These are phyloP conservation scores for Martensiomyces pterosporus DNA, from an alignment of 192 early-diverging fungal species.

Conservation along the genomic window DNA sequence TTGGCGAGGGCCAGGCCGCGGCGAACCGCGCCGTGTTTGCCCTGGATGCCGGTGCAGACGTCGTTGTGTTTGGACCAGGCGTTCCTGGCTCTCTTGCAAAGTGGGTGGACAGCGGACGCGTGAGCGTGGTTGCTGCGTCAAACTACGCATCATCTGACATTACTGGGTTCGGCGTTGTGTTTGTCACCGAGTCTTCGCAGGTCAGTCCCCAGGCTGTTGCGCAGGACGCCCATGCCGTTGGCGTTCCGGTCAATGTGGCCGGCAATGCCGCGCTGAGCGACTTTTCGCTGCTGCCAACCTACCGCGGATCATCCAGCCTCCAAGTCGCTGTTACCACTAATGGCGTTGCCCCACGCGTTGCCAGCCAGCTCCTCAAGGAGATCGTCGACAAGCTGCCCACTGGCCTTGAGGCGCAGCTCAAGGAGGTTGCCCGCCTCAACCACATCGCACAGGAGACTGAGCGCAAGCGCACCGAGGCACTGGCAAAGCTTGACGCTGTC, in stretches of 20 bases:
- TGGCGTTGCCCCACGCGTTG: conserved; percentile 64
- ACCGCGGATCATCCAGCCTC: conserved; percentile 58
- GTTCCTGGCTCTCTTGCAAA: conserved; percentile 29
- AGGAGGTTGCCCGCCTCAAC: conserved; percentile 54
- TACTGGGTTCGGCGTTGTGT: conserved; percentile 23
- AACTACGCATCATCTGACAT: conserved; percentile 22
- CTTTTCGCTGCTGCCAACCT: conserved; percentile 74
- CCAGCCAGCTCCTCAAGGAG: conserved; percentile 60
- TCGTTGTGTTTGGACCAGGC: conserved; percentile 54
- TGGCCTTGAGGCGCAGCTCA: conserved; percentile 57
- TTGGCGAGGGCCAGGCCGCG: conserved; percentile 64
- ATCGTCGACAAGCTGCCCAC: conserved; percentile 58
- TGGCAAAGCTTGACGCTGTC: conserved; percentile 52
- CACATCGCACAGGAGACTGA: conserved; percentile 48
- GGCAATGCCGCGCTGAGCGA: conserved; percentile 72
- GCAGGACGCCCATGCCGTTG: conserved; percentile 46
- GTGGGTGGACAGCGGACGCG: conserved; percentile 30
- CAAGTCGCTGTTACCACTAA: conserved; percentile 80
- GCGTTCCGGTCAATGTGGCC: conserved; percentile 74
- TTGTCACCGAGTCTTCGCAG: conserved; percentile 42
- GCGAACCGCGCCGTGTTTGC: conserved; percentile 64
- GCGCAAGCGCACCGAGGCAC: conserved; percentile 31
- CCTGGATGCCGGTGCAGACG: conserved; percentile 64
- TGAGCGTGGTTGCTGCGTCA: conserved; percentile 3
- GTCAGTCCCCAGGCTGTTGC: conserved; percentile 31